Evolutionary conservation across 2,329 filamentous ascomycete species (phyloP).

Genomic region (Phyllosticta capitalensis): DNA sequence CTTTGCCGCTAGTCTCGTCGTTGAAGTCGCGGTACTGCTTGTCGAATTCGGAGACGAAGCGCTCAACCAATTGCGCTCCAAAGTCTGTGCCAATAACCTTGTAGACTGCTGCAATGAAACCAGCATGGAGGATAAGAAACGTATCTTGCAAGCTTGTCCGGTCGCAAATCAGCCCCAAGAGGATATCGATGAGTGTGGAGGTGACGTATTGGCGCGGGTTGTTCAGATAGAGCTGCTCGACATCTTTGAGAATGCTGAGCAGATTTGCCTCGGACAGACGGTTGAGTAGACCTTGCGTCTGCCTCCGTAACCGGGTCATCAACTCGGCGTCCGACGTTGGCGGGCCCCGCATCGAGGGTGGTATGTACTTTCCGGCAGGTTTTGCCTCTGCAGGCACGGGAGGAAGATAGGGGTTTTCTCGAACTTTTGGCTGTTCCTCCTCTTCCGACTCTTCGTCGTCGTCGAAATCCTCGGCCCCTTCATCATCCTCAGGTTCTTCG

Average conservation of each 20-base stretch:
- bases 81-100: conserved; percentile 82
- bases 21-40: conserved; percentile 46
- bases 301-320: conserved; percentile 60
- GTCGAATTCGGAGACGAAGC: conserved; percentile 66
- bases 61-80: conserved; percentile 75
- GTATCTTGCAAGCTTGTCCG: conserved; percentile 72
- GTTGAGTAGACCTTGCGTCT: conserved; percentile 83
- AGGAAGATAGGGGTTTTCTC: conserved; percentile 84
- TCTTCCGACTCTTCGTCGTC: conserved; percentile 15
- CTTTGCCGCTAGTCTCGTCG: conserved; percentile 41
- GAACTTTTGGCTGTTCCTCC: conserved; percentile 35
- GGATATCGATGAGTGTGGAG: conserved; percentile 63
- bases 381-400: conserved; percentile 42
- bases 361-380: conserved; percentile 66
- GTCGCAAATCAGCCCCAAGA: conserved; percentile 73
- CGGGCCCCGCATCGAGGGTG: conserved; percentile 67
- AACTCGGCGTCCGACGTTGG: conserved; percentile 56
- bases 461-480: conserved; percentile 15
- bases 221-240: conserved; percentile 74
- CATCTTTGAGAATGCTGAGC: conserved; percentile 68
- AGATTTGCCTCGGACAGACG: conserved; percentile 87
- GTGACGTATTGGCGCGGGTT: conserved; percentile 86
- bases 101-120: conserved; percentile 81
- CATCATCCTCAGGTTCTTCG: conserved; percentile 14
- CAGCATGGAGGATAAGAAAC: conserved; percentile 81